phyloP scores from a whole-genome alignment of 2,329 filamentous ascomycete species.

The Trichoderma gracile region DNA sequence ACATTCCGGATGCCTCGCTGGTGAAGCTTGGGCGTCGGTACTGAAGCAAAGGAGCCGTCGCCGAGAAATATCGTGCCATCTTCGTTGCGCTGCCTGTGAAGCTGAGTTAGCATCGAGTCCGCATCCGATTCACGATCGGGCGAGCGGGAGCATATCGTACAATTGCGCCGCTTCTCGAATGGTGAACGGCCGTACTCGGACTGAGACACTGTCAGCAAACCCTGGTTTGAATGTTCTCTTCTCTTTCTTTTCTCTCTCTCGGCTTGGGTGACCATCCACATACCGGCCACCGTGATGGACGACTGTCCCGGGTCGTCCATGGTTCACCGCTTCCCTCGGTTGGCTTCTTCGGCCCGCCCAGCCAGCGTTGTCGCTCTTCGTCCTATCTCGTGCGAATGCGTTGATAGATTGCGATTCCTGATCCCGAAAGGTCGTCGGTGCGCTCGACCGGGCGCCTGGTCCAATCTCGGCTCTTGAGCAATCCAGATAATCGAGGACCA shows the following conservation, averaged over 20 bases:
- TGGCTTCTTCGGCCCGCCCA: background rate
- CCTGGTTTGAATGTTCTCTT: background rate
- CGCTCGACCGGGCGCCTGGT: background rate
- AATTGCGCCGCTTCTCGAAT: slow-evolving; percentile 95
- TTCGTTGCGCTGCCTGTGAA: slow-evolving; percentile 62
- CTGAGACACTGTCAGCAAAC: slow-evolving; percentile 43
- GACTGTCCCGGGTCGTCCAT: slow-evolving; percentile 44
- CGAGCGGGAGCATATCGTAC: slow-evolving; percentile 50
- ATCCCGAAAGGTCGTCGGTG: slow-evolving; percentile 4
- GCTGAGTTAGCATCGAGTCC: slow-evolving; percentile 19
- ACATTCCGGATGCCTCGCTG: slow-evolving; percentile 86
- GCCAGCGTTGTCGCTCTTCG: background rate
- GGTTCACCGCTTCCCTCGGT: slow-evolving; percentile 4
- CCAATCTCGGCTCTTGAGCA: background rate
- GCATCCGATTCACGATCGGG: no score
- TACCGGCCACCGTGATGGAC: slow-evolving; percentile 62
- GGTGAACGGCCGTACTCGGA: slow-evolving; percentile 70
- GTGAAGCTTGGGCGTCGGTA: slow-evolving; percentile 78
- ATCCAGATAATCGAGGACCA: slow-evolving; percentile 15
- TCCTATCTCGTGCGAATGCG: background rate
- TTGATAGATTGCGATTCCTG: background rate
- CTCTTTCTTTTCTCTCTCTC: background rate
- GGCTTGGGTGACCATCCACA: slow-evolving; percentile 25
- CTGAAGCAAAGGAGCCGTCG: slow-evolving; percentile 89
- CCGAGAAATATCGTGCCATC: slow-evolving; percentile 92